These are phyloP conservation scores for Ophiocordyceps sinensis DNA, from an alignment of 2,329 filamentous ascomycete species.

Conservation along the genomic window DNA sequence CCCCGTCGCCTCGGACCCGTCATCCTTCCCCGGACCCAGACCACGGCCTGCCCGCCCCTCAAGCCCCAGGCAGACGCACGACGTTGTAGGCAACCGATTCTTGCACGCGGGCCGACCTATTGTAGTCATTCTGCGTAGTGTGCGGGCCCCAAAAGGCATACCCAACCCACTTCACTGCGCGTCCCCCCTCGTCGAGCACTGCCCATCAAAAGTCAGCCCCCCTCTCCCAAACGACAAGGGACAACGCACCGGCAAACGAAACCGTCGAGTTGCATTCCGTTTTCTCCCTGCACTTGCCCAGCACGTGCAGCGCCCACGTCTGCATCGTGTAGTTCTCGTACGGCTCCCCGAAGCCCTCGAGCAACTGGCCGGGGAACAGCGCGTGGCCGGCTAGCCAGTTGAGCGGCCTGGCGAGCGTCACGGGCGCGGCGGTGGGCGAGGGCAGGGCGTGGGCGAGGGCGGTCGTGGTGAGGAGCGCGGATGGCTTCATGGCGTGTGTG, in stretches of 20 bases:
- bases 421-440: not conserved
- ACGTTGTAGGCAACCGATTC: not conserved
- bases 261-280: not conserved
- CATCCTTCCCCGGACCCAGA: too few species aligned
- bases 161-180: not conserved
- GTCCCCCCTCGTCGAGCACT: not conserved
- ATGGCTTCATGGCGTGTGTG: not conserved
- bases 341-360: not conserved
- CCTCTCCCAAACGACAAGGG: too few species aligned
- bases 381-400: not conserved
- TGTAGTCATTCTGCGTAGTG: not conserved
- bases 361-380: not conserved
- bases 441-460: not conserved
- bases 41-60: too few species aligned
- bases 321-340: not conserved
- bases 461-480: not conserved
- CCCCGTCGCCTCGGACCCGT: too few species aligned
- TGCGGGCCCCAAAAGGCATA: not conserved
- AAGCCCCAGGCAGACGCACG: too few species aligned
- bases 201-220: too few species aligned
- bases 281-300: not conserved
- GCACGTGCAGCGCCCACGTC: not conserved
- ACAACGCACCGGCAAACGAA: not conserved
- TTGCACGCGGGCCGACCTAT: not conserved
- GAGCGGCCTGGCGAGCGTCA: not conserved